Base-by-base conservation (phyloP, 306 rosid species). In the Trifolium subterraneum region DNA sequence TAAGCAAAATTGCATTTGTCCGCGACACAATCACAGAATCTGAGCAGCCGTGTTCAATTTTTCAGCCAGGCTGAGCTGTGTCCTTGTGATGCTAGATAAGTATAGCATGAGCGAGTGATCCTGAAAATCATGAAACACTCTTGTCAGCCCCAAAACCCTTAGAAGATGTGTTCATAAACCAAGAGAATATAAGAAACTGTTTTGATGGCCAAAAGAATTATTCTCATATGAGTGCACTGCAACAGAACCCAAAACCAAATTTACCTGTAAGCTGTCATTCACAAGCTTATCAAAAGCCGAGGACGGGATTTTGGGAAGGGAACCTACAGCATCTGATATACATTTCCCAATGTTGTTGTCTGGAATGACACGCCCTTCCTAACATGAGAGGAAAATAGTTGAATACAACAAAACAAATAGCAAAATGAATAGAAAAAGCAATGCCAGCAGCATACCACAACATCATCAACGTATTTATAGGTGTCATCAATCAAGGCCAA, bases 21-120 rank as follows among this genome's bases (percentile, higher is more conserved):
- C 11, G n/a, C 12, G 25, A 27, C 22, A 9, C 3, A 59, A 48
- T 74, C 60, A 93, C 89, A 93, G 88, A 76, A 90, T 80, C 83
- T 93, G 97, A 58, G 98, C 98, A 38, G 98, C 97, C 1, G 98
- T 90, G 86, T 90, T 93, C 90, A 93, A 82, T 72, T 90, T 93
- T 69, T 93, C 98, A 10, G 97, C 98, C 75, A 90, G 77, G 83
- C 89, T 71, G 38, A 93, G 88, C 74, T 89, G 92, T 56, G 96
- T 88, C 77, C 98, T 84, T 50, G 98, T 90, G 80, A 88, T 88
- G 79, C 96, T 92, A 18, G 98, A 90, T 71, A 92, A 81, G 80
- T 92, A 92, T 50, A 92, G 81, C 86, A 86, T 81, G 67, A 92
- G 87, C 94, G 90, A 72, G 67, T 90, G 88, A 81, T 92, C 98